Evolutionary conservation across 2,329 filamentous ascomycete genomes (phyloP).

Genomic region (Pyrenophora seminiperda): DNA sequence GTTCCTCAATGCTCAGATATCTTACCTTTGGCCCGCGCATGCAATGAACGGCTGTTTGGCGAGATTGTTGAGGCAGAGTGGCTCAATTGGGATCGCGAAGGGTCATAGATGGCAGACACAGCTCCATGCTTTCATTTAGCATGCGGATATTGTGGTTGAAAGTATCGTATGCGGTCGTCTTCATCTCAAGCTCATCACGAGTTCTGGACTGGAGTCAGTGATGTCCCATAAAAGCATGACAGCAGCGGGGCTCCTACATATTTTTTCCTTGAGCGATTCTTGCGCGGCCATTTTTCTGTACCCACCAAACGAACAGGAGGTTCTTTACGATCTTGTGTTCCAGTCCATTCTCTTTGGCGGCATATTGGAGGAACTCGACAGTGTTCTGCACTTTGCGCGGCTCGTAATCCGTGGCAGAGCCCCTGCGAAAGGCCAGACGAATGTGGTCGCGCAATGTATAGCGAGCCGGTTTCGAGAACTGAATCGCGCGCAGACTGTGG

Average conservation of each 20-base stretch:
- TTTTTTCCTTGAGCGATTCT: slow-evolving; percentile 33
- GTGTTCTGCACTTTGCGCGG: slow-evolving; percentile 65
- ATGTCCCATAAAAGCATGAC: background rate
- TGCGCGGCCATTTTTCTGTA: slow-evolving; percentile 44
- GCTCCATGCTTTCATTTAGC: slow-evolving; percentile 74
- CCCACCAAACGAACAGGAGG: slow-evolving; percentile 59
- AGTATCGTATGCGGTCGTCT: slow-evolving; percentile 57
- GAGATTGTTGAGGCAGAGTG: slow-evolving; percentile 3
- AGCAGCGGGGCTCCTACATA: slow-evolving; percentile 21
- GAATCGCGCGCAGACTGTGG: slow-evolving; percentile 69
- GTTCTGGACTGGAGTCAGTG: slow-evolving; percentile 20
- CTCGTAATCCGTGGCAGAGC: slow-evolving; percentile 38
- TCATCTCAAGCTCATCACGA: slow-evolving; percentile 37
- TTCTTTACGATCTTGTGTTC: slow-evolving; percentile 77
- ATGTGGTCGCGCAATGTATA: slow-evolving; percentile 62
- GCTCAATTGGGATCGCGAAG: slow-evolving; percentile 34
- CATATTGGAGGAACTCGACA: slow-evolving; percentile 70
- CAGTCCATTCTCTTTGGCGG: slow-evolving; percentile 65
- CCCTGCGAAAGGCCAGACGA: slow-evolving; percentile 49
- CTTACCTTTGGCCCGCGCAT: slow-evolving; percentile 5
- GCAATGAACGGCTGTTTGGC: slow-evolving; percentile 14
- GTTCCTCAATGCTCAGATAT: background rate
- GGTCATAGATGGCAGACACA: slow-evolving; percentile 57
- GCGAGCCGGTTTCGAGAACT: slow-evolving; percentile 71
- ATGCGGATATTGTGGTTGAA: slow-evolving; percentile 73